Conservation (phyloP, 164 flowering plant species). For the Tetrastigma voinierianum region DNA sequence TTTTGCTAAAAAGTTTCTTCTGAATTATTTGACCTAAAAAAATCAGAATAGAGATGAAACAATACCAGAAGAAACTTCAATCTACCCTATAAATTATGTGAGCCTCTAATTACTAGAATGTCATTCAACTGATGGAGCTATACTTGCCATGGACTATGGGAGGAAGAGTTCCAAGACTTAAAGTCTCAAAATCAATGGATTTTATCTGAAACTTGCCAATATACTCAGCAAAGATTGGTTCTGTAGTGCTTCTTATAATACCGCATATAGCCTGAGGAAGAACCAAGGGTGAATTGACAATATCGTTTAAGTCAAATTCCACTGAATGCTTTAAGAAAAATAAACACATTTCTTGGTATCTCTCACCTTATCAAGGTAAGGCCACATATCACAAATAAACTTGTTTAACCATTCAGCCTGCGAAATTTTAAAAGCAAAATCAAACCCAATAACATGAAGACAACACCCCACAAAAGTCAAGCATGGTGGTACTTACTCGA, state of each 20-base stretch:
- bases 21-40: not conserved
- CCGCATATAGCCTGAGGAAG: conserved; percentile 52
- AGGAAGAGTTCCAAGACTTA: conserved; percentile 74
- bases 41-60: not conserved
- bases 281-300: not conserved
- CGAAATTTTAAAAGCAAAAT: not conserved
- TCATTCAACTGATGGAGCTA: not conserved
- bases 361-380: conserved; percentile 63
- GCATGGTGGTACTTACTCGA: conserved; percentile 22
- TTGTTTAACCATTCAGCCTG: conserved; percentile 83
- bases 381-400: conserved; percentile 59
- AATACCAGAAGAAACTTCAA: not conserved
- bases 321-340: too few species aligned
- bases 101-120: not conserved
- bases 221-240: conserved; percentile 56
- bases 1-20: too few species aligned
- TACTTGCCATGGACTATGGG: conserved; percentile 60
- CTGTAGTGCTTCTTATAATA: conserved; percentile 39
- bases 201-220: conserved; percentile 54
- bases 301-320: not conserved
- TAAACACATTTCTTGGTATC: not conserved
- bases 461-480: too few species aligned
- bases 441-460: not conserved
- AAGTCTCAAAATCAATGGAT: conserved; percentile 50
- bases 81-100: not conserved